Evolutionary conservation across 1,284 basidiomycete species (phyloP).

Genomic region (Agaricales sp.): DNA sequence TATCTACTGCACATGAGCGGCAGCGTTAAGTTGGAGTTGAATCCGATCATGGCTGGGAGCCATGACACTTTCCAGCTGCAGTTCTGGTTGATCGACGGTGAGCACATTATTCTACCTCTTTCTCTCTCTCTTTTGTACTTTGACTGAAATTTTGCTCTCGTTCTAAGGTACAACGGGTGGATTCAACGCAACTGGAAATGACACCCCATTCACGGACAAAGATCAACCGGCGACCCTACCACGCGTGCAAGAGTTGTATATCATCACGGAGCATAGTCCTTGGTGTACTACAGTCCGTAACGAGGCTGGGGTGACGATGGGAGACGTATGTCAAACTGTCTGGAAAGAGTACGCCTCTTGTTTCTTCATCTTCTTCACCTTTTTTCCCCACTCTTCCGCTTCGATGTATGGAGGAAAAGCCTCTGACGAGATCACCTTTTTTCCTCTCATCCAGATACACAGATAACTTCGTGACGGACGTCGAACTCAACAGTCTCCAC

Average conservation of each 20-base stretch:
- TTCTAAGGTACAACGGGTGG: slow-evolving; percentile 54
- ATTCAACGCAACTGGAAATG: slow-evolving; percentile 44
- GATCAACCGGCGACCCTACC: slow-evolving; percentile 74
- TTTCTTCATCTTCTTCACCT: neutral
- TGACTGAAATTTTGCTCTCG: too few relatives aligned
- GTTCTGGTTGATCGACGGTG: slow-evolving; percentile 60
- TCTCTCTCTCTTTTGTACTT: neutral
- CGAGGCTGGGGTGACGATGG: slow-evolving; percentile 59
- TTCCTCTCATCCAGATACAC: slow-evolving; percentile 39
- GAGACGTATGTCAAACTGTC: slow-evolving; percentile 54
- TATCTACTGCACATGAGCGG: slow-evolving; percentile 49
- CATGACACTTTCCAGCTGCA: slow-evolving; percentile 47
- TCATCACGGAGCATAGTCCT: slow-evolving; percentile 63
- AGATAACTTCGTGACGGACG: slow-evolving; percentile 53
- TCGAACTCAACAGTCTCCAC: slow-evolving; percentile 50
- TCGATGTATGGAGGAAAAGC: neutral
- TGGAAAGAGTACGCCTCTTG: slow-evolving; percentile 55
- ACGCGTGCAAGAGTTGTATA: slow-evolving; percentile 59
- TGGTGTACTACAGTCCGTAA: slow-evolving; percentile 76
- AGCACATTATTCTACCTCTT: slow-evolving; percentile 9
- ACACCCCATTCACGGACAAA: slow-evolving; percentile 51
- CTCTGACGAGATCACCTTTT: slow-evolving; percentile 5
- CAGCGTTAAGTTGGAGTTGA: slow-evolving; percentile 45
- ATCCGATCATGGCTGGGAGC: slow-evolving; percentile 55
- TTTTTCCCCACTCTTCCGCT: neutral